Base-by-base conservation (phyloP, 1,284 basidiomycete genomes). In the Sanghuangporus sanghuang region DNA sequence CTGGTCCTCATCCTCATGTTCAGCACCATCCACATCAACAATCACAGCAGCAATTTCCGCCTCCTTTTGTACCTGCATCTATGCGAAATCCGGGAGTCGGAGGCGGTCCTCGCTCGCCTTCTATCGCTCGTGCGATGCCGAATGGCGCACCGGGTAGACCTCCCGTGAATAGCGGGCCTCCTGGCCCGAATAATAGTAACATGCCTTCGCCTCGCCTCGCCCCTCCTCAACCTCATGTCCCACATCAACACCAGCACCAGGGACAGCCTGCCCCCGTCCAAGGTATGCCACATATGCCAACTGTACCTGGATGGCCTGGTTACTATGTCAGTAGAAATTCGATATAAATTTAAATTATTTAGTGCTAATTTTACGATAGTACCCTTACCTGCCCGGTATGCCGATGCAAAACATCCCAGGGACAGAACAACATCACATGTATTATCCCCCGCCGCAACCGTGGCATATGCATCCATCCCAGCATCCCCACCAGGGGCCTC, bases 71-170 rank as follows among this genome's bases (percentile, higher is more conserved):
- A 21, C 79, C 81, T 11, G 69, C 67, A 57, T 68, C 69, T 57
- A 73, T 80, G 69, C 79, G 76, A 58, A 79, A 76, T 67, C 73
- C 72, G 67, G 77, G 76, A 63, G 69, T 75, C 49, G 81, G 78
- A 65, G 73, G 71, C 62, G 64, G 76, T 38, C 86, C 88, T 46
- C 81, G 87, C 50, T 90, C 89, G 36, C 88, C 88, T 36, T 81
- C 80, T 46, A 89, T 84, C 72, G 68, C 80, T 57, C 83, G 87
- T 8, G 80, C 82, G 58, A 79, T 86, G 73, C 75, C 81, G 6
- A 91, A 90, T 69, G 66, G 65, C 57, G 70, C 69, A 55, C 69
- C 80, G 44, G 78, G 81, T 57, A 82, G 87, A 63, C 81, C 85
- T 60, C 79, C 82, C 66, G 76, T 77, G 49, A 48, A 84, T 66